A percentile compares a stretch with the other conserved stretches of the same genome.
phyloP scores from a whole-genome alignment of 139 green algal species.

The Mesotaenium endlicherianum region DNA sequence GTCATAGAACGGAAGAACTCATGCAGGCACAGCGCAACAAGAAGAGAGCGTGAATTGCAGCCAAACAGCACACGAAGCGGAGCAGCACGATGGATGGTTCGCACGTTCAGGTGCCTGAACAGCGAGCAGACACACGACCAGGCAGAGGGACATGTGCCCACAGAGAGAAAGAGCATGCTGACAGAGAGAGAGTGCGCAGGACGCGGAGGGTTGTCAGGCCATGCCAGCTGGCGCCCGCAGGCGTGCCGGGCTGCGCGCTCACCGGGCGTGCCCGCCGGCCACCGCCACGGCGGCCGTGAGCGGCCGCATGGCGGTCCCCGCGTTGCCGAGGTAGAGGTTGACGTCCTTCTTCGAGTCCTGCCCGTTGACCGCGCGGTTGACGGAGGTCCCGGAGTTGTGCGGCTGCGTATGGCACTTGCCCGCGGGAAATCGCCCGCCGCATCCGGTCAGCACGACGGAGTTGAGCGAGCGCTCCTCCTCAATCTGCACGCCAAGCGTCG shows the following conservation, averaged over 20 bases:
- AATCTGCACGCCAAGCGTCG: slow-evolving; percentile 80
- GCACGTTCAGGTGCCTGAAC: too few relatives aligned
- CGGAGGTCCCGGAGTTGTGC: background rate
- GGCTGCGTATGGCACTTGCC: slow-evolving; percentile 29
- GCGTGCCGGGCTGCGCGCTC: slow-evolving; percentile 11
- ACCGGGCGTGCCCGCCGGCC: slow-evolving; percentile 78
- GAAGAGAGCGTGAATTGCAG: too few relatives aligned
- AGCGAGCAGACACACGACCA: too few relatives aligned
- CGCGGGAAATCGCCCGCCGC: slow-evolving; percentile 76
- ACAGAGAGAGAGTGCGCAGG: background rate
- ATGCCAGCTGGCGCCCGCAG: background rate
- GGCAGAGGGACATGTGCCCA: too few relatives aligned
- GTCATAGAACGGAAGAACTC: too few relatives aligned
- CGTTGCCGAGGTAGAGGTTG: slow-evolving; percentile 96
- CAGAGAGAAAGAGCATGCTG: background rate
- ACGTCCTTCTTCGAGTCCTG: slow-evolving; percentile 20
- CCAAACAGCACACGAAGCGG: too few relatives aligned
- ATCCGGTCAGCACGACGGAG: slow-evolving; percentile 72
- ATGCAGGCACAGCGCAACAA: too few relatives aligned
- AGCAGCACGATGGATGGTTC: too few relatives aligned
- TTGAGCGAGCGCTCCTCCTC: slow-evolving; percentile 74
- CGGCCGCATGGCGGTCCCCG: slow-evolving; percentile 96
- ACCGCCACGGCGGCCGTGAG: slow-evolving; percentile 94
- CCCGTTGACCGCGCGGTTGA: background rate
- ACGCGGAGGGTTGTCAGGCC: too few relatives aligned